phyloP scores from a whole-genome alignment of 2,329 filamentous ascomycete genomes.

The Neopestalotiopsis clavispora region DNA sequence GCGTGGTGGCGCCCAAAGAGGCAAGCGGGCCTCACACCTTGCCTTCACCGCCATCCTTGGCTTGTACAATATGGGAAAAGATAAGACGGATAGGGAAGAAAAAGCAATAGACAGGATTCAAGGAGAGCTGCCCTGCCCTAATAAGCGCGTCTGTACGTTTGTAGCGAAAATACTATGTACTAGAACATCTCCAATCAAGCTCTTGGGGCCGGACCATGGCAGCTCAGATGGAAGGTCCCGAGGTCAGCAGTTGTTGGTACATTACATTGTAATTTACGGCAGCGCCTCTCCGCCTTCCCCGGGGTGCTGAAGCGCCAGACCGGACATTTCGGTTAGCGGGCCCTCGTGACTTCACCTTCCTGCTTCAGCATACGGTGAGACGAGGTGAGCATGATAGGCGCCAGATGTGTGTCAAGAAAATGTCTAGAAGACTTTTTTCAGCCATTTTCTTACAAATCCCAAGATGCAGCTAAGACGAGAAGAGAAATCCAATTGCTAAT shows the following conservation, averaged over 20 bases:
- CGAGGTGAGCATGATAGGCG: background rate
- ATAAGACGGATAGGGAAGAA: background rate
- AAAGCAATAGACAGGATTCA: background rate
- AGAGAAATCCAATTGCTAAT: background rate
- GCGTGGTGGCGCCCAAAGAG: conserved; percentile 6
- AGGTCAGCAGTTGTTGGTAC: background rate
- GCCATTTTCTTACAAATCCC: background rate
- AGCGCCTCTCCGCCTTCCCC: background rate
- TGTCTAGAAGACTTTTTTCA: background rate
- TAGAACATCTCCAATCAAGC: background rate
- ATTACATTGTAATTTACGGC: background rate
- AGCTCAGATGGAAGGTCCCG: conserved; percentile 10
- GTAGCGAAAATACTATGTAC: background rate
- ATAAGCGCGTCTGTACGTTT: background rate
- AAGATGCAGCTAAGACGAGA: background rate
- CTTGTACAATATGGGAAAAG: background rate
- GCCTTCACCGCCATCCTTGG: background rate
- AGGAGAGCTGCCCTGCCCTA: background rate
- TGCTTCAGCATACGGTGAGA: conserved; percentile 13
- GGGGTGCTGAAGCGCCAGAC: background rate
- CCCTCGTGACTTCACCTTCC: conserved; percentile 11
- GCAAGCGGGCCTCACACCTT: conserved; percentile 14
- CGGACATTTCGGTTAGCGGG: background rate
- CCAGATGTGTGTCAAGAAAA: conserved; percentile 10
- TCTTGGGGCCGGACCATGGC: background rate